Percentiles rank a stretch among this genome's conserved stretches.
These are phyloP conservation scores for Kodamaea plutei DNA, from an alignment of 1,139 yeast species.

Conservation along the genomic window DNA sequence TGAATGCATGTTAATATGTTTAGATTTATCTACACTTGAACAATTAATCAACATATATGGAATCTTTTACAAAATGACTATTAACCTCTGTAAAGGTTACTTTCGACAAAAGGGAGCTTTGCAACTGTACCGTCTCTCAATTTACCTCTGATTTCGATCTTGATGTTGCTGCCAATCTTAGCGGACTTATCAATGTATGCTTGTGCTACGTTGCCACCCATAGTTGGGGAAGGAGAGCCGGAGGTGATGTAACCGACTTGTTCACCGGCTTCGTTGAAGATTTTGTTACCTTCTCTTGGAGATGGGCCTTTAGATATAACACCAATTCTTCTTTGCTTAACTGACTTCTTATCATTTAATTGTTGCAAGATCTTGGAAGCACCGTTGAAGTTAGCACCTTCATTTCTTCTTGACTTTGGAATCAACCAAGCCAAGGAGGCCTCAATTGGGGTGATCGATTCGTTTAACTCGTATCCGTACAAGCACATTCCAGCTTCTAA, in stretches of 20 bases:
- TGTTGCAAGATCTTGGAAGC: constrained; percentile 65
- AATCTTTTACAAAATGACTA: too few species aligned
- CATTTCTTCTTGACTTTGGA: constrained; percentile 70
- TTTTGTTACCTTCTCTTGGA: constrained; percentile 78
- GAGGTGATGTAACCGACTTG: constrained; percentile 78
- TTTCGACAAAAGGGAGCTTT: constrained; percentile 80
- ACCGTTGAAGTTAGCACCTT: constrained; percentile 63
- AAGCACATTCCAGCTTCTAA: constrained; percentile 98
- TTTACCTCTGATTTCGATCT: constrained; percentile 81
- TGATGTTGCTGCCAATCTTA: constrained; percentile 72
- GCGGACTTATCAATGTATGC: constrained; percentile 76
- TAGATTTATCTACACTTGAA: too few species aligned
- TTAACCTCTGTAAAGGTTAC: constrained; percentile 56
- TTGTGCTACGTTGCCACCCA: constrained; percentile 88
- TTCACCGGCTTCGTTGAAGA: constrained; percentile 46
- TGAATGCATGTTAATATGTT: too few species aligned
- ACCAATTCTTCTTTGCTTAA: constrained; percentile 71
- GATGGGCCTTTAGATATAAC: constrained; percentile 77
- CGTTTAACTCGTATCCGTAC: constrained; percentile 87
- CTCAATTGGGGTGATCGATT: constrained; percentile 80
- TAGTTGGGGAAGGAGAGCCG: constrained; percentile 86
- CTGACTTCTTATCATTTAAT: constrained; percentile 57
- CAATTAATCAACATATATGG: too few species aligned
- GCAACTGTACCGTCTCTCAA: constrained; percentile 67
- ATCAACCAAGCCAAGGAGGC: constrained; percentile 88